A percentile compares a stretch with the other conserved stretches of the same genome.
phyloP scores from a whole-genome alignment of 768 basidiomycete species.

The Tylopilus intermedius region DNA sequence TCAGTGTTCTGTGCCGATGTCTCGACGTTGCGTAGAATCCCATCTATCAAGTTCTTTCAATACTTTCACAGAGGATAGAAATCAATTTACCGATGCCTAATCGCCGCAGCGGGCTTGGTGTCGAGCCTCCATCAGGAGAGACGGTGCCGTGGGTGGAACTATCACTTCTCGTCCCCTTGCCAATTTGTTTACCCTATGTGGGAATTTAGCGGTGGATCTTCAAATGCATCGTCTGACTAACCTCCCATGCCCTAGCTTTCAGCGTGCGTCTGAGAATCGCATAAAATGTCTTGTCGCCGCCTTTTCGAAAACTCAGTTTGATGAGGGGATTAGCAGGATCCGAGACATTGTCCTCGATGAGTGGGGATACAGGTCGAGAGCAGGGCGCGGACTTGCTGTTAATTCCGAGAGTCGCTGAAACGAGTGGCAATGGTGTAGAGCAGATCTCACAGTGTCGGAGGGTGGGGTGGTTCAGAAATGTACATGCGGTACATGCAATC shows the following conservation, averaged over 20 bases:
- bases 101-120: conserved; percentile 18
- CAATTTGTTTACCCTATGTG: conserved; percentile 29
- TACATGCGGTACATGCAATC: conserved; percentile 80
- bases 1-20: conserved; percentile 58
- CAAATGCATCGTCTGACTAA: conserved; percentile 20
- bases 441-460: conserved; percentile 83
- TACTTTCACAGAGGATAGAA: background rate
- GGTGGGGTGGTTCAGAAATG: conserved; percentile 83
- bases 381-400: conserved; percentile 58
- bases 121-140: conserved; percentile 16
- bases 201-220: background rate
- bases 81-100: conserved; percentile 27
- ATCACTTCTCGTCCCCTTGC: conserved; percentile 18
- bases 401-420: conserved; percentile 15
- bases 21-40: conserved; percentile 76
- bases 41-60: conserved; percentile 46
- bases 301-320: conserved; percentile 86
- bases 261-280: conserved; percentile 65
- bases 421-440: conserved; percentile 54
- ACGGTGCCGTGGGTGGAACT: conserved; percentile 17
- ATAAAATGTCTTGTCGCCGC: conserved; percentile 85
- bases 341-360: conserved; percentile 20
- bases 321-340: conserved; percentile 45
- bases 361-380: conserved; percentile 58
- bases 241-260: conserved; percentile 74